phyloP scores from a whole-genome alignment of 2,329 filamentous ascomycete species.

The Hypoxylon sp. region DNA sequence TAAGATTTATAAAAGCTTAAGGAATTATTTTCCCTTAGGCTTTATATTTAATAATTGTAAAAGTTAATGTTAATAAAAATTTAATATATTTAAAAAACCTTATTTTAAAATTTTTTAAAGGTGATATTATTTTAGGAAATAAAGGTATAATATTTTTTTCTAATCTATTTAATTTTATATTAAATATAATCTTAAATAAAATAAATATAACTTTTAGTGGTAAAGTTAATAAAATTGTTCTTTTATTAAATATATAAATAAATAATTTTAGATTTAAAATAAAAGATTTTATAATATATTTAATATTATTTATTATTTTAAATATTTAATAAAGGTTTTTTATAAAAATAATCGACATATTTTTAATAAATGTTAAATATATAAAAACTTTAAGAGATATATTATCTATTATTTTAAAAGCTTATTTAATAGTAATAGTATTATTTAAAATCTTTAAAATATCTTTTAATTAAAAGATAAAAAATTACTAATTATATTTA shows the following conservation, averaged over 20 bases:
- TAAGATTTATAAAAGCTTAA: background rate
- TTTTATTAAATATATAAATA: background rate
- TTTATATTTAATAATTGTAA: slow-evolving; percentile 1
- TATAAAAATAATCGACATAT: background rate
- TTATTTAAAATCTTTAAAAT: no score
- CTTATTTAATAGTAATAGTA: background rate
- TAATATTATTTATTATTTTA: no score
- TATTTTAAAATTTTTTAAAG: background rate
- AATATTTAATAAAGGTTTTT: background rate
- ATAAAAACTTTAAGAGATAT: background rate
- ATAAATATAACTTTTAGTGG: background rate
- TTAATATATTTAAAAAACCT: background rate
- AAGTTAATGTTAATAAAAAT: background rate
- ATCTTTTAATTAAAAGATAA: no score
- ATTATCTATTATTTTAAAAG: slow-evolving; percentile 3
- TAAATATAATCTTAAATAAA: background rate
- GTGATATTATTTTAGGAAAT: background rate
- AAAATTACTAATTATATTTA: no score
- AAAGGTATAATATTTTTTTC: no score
- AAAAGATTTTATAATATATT: background rate
- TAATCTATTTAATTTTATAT: background rate
- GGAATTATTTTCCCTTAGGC: background rate
- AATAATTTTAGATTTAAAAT: background rate
- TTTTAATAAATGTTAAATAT: background rate
- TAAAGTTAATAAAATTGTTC: background rate